These are phyloP conservation scores for Tolypocladium pustulatum DNA, from an alignment of 2,329 filamentous ascomycete genomes.

Conservation along the genomic window DNA sequence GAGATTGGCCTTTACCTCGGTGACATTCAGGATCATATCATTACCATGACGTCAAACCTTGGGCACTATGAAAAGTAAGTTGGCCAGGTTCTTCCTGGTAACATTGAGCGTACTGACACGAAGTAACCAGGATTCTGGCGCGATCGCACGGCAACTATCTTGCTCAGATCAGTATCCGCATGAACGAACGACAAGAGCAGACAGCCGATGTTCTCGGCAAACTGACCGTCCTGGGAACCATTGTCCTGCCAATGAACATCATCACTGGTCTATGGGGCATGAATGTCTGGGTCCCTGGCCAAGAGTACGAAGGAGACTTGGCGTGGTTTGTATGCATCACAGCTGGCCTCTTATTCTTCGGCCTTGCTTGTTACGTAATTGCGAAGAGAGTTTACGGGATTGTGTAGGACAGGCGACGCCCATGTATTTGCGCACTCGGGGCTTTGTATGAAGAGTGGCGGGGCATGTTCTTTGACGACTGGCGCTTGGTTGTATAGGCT, in stretches of 20 bases:
- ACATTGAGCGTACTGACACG: constrained; percentile 5
- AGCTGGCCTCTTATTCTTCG: constrained; percentile 67
- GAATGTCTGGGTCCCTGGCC: constrained; percentile 94
- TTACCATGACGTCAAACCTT: constrained; percentile 96
- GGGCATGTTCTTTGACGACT: not conserved
- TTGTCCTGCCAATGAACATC: constrained; percentile 97
- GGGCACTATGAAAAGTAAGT: constrained; percentile 91
- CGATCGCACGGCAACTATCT: constrained; percentile 94
- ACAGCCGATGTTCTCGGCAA: constrained; percentile 92
- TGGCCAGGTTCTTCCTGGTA: not conserved
- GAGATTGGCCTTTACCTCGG: constrained; percentile 97
- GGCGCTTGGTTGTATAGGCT: not conserved
- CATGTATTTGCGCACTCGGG: not conserved
- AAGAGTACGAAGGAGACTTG: constrained; percentile 66
- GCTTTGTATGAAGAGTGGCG: not conserved
- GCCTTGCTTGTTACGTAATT: constrained; percentile 66
- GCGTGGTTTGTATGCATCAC: constrained; percentile 70
- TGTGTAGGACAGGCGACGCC: constrained; percentile 34
- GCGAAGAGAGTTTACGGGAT: constrained; percentile 79
- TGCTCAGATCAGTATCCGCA: constrained; percentile 97
- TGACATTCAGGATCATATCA: constrained; percentile 97
- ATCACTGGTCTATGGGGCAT: constrained; percentile 98
- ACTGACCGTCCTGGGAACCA: constrained; percentile 90
- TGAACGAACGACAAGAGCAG: constrained; percentile 95
- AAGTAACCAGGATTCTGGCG: constrained; percentile 56